These are phyloP conservation scores for Petasospora rhodanensis DNA, from an alignment of 1,139 yeast species.

Conservation along the genomic window DNA sequence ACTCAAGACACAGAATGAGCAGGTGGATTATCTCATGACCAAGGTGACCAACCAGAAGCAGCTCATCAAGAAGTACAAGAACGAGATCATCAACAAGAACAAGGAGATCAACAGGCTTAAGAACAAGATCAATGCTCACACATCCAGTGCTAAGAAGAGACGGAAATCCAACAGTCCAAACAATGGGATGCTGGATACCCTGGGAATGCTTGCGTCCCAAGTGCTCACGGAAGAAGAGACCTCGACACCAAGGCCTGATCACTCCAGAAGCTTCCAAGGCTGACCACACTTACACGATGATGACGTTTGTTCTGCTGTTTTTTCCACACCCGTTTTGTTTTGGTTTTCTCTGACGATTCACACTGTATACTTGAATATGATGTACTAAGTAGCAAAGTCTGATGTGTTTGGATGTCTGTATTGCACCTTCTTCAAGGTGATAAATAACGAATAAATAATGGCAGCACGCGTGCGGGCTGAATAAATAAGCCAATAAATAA, in stretches of 20 bases:
- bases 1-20: conserved; percentile 31
- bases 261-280: no score
- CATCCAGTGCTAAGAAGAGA: conserved; percentile 8
- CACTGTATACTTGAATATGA: no score
- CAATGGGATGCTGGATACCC: conserved; percentile 36
- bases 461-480: no score
- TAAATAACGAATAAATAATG: no score
- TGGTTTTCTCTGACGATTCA: no score
- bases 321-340: no score
- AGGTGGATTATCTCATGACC: conserved; percentile 33
- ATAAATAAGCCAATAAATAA: no score
- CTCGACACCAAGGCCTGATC: background rate
- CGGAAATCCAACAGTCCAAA: conserved; percentile 10
- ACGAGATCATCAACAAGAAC: conserved; percentile 38
- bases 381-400: no score
- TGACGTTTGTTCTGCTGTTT: no score
- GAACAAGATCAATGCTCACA: conserved; percentile 11
- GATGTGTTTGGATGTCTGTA: no score
- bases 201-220: conserved; percentile 44
- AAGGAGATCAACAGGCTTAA: conserved; percentile 33
- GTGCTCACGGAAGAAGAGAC: conserved; percentile 37
- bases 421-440: no score
- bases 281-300: no score
- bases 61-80: conserved; percentile 39
- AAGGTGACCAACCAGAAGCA: conserved; percentile 36